Conservation (phyloP, 1,284 basidiomycete genomes). For the Meira miltonrushii region DNA sequence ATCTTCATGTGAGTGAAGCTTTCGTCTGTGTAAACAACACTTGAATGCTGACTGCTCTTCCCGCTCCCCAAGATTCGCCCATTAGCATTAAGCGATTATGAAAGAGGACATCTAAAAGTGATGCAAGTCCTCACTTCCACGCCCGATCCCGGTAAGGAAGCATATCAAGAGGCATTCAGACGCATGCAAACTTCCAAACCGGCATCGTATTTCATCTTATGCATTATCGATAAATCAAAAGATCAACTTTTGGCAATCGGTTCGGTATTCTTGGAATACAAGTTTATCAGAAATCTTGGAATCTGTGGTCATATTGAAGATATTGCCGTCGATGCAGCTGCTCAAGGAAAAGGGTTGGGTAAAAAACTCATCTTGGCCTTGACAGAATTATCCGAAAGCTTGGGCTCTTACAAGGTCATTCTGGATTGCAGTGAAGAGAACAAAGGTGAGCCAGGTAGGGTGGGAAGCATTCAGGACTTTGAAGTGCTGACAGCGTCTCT, state of each 20-base stretch:
- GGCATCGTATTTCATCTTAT: conserved; percentile 69
- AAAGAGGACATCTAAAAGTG: conserved; percentile 74
- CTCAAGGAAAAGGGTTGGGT: conserved; percentile 86
- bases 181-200: conserved; percentile 17
- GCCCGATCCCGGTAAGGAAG: conserved; percentile 68
- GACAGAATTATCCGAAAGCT: conserved; percentile 66
- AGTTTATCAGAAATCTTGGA: conserved; percentile 78
- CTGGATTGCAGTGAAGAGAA: conserved; percentile 88
- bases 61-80: conserved; percentile 68
- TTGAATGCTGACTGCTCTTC: not conserved
- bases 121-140: conserved; percentile 73
- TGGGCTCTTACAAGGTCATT: conserved; percentile 89
- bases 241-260: conserved; percentile 82
- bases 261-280: conserved; percentile 79
- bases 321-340: conserved; percentile 79
- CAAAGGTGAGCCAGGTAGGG: conserved; percentile 64
- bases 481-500: not conserved
- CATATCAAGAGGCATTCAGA: conserved; percentile 51
- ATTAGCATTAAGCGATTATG: conserved; percentile 76
- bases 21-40: too few species aligned
- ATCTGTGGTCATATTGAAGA: conserved; percentile 93
- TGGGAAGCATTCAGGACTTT: not conserved
- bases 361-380: conserved; percentile 78
- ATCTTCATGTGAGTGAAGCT: conserved; percentile 58
- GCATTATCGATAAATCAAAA: conserved; percentile 68